These are phyloP conservation scores for Tulasnella sp. DNA, from an alignment of 768 basidiomycete species.

Conservation along the genomic window DNA sequence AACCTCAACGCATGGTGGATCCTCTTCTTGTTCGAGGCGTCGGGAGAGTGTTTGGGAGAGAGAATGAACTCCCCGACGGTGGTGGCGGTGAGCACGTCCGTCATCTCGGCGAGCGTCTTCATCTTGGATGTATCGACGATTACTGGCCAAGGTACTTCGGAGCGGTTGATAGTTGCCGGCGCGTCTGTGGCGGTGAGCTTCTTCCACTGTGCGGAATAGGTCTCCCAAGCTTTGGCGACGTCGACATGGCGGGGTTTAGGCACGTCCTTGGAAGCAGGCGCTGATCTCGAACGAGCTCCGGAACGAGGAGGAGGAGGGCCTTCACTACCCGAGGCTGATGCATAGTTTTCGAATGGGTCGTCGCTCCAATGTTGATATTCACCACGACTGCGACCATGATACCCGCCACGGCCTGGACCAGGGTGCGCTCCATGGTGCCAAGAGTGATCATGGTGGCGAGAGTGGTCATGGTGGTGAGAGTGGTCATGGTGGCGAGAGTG, in stretches of 20 bases:
- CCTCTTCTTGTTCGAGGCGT: slow-evolving; percentile 2
- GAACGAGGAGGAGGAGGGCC: background rate
- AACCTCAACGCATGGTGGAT: background rate
- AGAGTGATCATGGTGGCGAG: background rate
- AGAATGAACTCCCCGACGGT: slow-evolving; percentile 6
- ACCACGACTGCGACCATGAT: background rate
- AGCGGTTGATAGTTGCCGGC: background rate
- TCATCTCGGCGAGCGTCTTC: background rate
- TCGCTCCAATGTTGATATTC: background rate
- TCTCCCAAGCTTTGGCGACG: slow-evolving; percentile 1
- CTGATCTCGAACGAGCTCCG: background rate
- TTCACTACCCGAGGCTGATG: background rate
- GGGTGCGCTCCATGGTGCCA: background rate
- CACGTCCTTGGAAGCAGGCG: background rate
- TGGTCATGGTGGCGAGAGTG: background rate
- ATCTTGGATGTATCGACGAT: background rate
- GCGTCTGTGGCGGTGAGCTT: background rate
- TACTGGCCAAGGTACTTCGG: background rate
- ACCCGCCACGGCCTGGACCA: background rate
- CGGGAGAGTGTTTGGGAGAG: background rate
- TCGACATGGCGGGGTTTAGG: background rate
- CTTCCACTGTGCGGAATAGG: background rate
- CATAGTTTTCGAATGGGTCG: background rate
- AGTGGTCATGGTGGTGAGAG: no score
- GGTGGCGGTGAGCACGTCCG: background rate